These are phyloP conservation scores for Themeda triandra DNA, from an alignment of 176 grass and related monocot genomes.

Conservation along the genomic window DNA sequence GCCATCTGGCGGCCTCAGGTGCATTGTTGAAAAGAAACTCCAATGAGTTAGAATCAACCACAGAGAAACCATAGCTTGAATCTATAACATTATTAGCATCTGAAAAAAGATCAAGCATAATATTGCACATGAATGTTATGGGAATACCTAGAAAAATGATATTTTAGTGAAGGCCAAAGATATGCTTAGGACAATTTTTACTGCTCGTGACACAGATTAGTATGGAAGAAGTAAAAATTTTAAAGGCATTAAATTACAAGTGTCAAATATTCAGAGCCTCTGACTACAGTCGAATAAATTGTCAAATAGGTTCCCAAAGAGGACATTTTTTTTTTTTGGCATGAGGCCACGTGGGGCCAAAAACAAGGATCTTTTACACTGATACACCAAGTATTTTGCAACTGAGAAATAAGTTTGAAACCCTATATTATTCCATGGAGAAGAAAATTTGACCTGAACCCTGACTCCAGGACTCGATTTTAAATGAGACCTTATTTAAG, in stretches of 20 bases:
- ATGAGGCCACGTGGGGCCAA: background rate
- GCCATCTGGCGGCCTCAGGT: conserved; percentile 71
- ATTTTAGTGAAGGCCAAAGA: background rate
- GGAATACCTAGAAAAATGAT: conserved; percentile 5
- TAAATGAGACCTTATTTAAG: background rate
- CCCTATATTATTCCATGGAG: background rate
- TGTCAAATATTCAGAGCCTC: background rate
- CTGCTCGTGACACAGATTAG: background rate
- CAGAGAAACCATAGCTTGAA: conserved; percentile 85
- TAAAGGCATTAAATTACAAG: conserved; percentile 3
- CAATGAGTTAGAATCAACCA: conserved; percentile 88
- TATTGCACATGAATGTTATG: conserved; percentile 3
- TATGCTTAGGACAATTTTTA: background rate
- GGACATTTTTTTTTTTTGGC: background rate
- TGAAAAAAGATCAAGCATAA: conserved; percentile 40
- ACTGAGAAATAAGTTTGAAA: background rate
- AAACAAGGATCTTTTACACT: background rate
- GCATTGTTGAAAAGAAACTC: conserved; percentile 88
- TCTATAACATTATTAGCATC: conserved; percentile 61
- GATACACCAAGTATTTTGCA: background rate
- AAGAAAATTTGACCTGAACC: background rate
- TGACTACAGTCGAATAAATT: background rate
- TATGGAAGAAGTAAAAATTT: background rate
- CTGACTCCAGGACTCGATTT: background rate
- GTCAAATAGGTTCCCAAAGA: background rate